A percentile compares a stretch with the other conserved stretches of the same genome.
Evolutionary conservation across 2,329 filamentous ascomycete species (phyloP).

Genomic region (Atkinsonella texensis): DNA sequence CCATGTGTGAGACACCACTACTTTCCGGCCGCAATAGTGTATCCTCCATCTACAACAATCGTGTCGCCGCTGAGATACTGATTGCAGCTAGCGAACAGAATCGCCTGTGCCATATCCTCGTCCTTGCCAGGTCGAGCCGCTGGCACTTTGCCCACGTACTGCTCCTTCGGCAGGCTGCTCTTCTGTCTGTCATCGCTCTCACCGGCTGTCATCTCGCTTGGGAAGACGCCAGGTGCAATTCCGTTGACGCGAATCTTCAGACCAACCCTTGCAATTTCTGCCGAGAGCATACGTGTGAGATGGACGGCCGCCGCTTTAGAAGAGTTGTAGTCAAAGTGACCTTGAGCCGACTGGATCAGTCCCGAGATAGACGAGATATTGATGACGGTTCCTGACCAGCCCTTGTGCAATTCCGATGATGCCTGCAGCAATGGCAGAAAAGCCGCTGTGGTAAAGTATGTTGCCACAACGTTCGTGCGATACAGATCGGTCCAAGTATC

Average conservation of each 20-base stretch:
- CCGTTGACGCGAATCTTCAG: slow-evolving; percentile 58
- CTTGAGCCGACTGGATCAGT: slow-evolving; percentile 47
- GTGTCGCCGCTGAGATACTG: slow-evolving; percentile 34
- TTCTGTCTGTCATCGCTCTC: slow-evolving; percentile 39
- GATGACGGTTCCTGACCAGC: slow-evolving; percentile 48
- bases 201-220: slow-evolving; percentile 58
- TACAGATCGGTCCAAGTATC: slow-evolving; percentile 64
- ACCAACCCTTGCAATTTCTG: slow-evolving; percentile 44
- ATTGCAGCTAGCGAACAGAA: slow-evolving; percentile 40
- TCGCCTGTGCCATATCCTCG: slow-evolving; percentile 57
- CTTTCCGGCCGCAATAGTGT: slow-evolving; percentile 26
- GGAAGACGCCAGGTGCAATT: slow-evolving; percentile 60
- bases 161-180: slow-evolving; percentile 43
- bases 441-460: slow-evolving; percentile 52
- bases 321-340: slow-evolving; percentile 54
- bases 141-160: slow-evolving; percentile 47
- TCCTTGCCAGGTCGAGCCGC: slow-evolving; percentile 55
- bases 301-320: slow-evolving; percentile 55
- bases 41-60: slow-evolving; percentile 32
- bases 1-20: neutral
- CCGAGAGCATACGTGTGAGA: slow-evolving; percentile 50
- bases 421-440: slow-evolving; percentile 51
- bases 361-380: slow-evolving; percentile 60
- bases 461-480: slow-evolving; percentile 61
- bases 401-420: slow-evolving; percentile 26